phyloP scores from a whole-genome alignment of 495 filamentous ascomycete genomes.

The Penicillium canescens region DNA sequence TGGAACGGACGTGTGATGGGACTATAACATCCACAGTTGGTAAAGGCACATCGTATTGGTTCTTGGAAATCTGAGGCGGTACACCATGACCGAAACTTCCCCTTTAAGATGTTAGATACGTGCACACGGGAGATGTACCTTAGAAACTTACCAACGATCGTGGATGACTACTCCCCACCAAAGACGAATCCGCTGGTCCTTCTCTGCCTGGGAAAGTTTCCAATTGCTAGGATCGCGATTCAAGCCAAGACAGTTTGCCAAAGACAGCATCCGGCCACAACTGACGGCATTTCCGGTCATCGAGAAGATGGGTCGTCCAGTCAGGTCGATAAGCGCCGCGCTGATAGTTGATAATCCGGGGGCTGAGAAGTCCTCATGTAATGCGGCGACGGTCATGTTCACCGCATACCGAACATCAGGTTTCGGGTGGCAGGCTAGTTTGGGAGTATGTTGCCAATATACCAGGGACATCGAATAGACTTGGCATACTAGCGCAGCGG shows the following conservation, averaged over 20 bases:
- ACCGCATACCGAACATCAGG: conserved; percentile 52
- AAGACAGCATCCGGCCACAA: conserved; percentile 48
- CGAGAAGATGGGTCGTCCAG: conserved; percentile 51
- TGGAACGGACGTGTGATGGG: conserved; percentile 31
- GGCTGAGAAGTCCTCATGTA: conserved; percentile 52
- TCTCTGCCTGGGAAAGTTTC: conserved; percentile 49
- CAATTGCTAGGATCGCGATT: conserved; percentile 51
- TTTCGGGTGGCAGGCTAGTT: conserved; percentile 45
- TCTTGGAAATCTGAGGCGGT: conserved; percentile 48
- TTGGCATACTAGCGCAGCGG: conserved; percentile 52
- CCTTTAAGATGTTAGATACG: conserved; percentile 25
- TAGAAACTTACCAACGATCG: conserved; percentile 46
- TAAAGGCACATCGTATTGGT: conserved; percentile 55
- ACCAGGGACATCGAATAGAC: conserved; percentile 54
- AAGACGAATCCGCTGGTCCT: conserved; percentile 46
- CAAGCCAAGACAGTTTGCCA: conserved; percentile 52
- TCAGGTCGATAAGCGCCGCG: conserved; percentile 49
- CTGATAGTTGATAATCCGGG: conserved; percentile 52
- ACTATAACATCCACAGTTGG: conserved; percentile 45
- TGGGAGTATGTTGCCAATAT: conserved; percentile 50
- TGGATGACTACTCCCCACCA: conserved; percentile 59
- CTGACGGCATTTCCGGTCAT: conserved; percentile 55
- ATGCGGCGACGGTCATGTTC: conserved; percentile 52
- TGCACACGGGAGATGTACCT: neutral
- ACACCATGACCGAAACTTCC: conserved; percentile 55